phyloP scores from a whole-genome alignment of 495 filamentous ascomycete genomes.

The Lophium mytilinum region DNA sequence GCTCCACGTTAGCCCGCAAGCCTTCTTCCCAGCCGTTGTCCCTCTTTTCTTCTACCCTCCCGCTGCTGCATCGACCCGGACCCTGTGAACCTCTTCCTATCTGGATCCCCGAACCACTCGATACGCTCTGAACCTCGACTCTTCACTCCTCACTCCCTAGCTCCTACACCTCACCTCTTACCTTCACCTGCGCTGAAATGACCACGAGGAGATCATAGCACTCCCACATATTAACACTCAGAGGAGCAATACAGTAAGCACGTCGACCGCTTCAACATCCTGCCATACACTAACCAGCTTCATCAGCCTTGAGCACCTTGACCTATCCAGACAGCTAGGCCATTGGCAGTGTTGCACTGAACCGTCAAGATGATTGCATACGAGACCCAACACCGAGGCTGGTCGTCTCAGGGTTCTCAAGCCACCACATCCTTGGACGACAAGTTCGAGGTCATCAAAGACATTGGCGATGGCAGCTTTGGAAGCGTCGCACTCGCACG shows the following conservation, averaged over 20 bases:
- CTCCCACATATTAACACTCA: too few species aligned
- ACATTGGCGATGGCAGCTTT: slow-evolving; percentile 98
- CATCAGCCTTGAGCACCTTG: too few species aligned
- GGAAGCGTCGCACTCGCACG: slow-evolving; percentile 90
- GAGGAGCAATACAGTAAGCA: too few species aligned
- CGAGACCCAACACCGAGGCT: slow-evolving; percentile 32
- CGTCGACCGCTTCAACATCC: too few species aligned
- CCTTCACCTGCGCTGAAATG: slow-evolving; percentile 1
- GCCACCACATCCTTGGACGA: slow-evolving; percentile 43
- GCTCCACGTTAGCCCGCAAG: slow-evolving; percentile 19
- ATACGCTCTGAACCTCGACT: slow-evolving; percentile 18
- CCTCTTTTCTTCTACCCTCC: slow-evolving; percentile 20
- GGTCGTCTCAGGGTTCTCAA: slow-evolving; percentile 16
- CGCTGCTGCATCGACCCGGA: slow-evolving; percentile 25
- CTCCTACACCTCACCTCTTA: slow-evolving; percentile 1
- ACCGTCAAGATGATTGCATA: slow-evolving; percentile 22
- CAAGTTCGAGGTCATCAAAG: slow-evolving; percentile 92
- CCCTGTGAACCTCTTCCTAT: slow-evolving; percentile 22
- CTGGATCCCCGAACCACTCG: slow-evolving; percentile 17
- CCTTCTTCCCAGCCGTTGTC: slow-evolving; percentile 23
- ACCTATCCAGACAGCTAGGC: too few species aligned
- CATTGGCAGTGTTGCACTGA: not conserved
- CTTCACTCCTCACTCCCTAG: not conserved
- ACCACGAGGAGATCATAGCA: not conserved
- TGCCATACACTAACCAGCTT: too few species aligned